Evolutionary conservation across 331 rosid genomes (phyloP).

Genomic region (Acacia concinna): DNA sequence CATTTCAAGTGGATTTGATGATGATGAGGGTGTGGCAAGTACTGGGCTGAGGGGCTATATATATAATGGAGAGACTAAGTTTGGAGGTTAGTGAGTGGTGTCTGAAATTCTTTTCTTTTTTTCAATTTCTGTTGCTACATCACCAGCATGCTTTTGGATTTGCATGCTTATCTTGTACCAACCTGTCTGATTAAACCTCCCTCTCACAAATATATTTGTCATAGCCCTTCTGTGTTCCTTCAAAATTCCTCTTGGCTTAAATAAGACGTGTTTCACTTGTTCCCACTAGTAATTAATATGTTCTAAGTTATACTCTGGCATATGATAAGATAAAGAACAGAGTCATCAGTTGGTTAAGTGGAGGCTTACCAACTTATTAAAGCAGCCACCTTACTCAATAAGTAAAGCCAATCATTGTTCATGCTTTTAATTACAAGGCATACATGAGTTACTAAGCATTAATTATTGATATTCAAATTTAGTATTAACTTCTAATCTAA

Average conservation of each 20-base stretch:
- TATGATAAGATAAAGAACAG: constrained; percentile 11
- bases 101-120: constrained; percentile 35
- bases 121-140: constrained; percentile 63
- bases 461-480: not conserved
- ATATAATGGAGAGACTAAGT: constrained; percentile 38
- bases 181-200: constrained; percentile 96
- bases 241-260: constrained; percentile 48
- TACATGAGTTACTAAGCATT: not conserved
- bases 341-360: constrained; percentile 13
- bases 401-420: constrained; percentile 8
- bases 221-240: constrained; percentile 52
- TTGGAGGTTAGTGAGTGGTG: constrained; percentile 79
- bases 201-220: constrained; percentile 67
- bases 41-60: constrained; percentile 28
- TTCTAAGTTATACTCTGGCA: constrained; percentile 7
- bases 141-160: constrained; percentile 61
- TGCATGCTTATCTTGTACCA: constrained; percentile 76
- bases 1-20: constrained; percentile 36
- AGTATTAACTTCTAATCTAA: not conserved
- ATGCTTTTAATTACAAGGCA: not conserved
- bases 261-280: constrained; percentile 25
- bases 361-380: not conserved
- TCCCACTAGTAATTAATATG: constrained; percentile 29
- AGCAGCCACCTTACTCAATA: constrained; percentile 24
- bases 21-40: constrained; percentile 23